Conservation (phyloP, 306 rosid genomes). For the Dalbergia cochinchinensis region DNA sequence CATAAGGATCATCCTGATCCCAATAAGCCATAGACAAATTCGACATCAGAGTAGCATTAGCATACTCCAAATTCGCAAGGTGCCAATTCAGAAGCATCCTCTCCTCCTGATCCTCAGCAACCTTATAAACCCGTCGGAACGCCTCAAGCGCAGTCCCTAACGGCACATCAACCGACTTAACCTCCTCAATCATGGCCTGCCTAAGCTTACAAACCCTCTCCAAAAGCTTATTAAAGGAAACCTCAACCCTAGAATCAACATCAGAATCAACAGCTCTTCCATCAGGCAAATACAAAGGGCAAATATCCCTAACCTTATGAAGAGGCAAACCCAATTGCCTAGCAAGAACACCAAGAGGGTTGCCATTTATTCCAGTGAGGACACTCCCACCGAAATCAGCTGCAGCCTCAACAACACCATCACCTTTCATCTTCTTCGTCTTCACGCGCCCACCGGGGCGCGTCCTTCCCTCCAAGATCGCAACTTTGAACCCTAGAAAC, state of each 20-base stretch:
- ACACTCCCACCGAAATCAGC: constrained; percentile 97
- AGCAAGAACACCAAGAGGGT: constrained; percentile 90
- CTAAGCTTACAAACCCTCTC: constrained; percentile 96
- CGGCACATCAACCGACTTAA: constrained; percentile 78
- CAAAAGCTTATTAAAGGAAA: constrained; percentile 75
- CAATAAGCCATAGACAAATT: constrained; percentile 94
- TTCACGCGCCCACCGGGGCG: constrained; percentile 92
- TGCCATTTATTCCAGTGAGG: constrained; percentile 89
- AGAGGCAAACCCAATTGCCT: constrained; percentile 87
- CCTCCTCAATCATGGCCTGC: constrained; percentile 85
- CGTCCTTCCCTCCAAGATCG: constrained; percentile 78
- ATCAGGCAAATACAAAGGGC: constrained; percentile 89
- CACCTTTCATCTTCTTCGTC: constrained; percentile 77
- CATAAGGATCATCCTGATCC: constrained; percentile 97
- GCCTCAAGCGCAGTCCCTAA: constrained; percentile 88
- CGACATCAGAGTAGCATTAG: constrained; percentile 86
- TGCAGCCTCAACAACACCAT: constrained; percentile 67
- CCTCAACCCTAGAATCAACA: constrained; percentile 76
- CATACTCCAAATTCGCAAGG: constrained; percentile 92
- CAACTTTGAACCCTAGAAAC: constrained; percentile 84
- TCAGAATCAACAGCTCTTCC: constrained; percentile 79
- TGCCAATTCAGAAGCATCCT: constrained; percentile 93
- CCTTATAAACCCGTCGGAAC: constrained; percentile 70
- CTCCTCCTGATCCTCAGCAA: constrained; percentile 76
- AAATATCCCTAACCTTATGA: constrained; percentile 90